Evolutionary conservation across 768 basidiomycete genomes (phyloP).

Genomic region (Sarcomyxa edulis): DNA sequence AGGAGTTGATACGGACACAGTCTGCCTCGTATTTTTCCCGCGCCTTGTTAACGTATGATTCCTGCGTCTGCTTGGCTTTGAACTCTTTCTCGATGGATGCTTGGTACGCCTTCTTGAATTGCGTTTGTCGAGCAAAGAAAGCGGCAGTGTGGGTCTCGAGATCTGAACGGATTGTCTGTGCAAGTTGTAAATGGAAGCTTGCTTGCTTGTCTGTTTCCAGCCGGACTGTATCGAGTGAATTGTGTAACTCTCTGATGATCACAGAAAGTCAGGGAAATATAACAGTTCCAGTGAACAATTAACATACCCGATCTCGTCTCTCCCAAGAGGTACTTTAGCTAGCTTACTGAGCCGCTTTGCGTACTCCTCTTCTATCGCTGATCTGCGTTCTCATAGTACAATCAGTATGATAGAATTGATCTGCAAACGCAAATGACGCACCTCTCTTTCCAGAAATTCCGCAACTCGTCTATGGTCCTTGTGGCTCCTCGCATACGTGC

Average conservation of each 20-base stretch:
- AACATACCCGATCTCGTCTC: constrained; percentile 91
- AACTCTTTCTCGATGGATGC: constrained; percentile 81
- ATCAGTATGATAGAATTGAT: constrained; percentile 1
- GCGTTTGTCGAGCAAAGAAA: constrained; percentile 60
- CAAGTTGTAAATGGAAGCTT: constrained; percentile 63
- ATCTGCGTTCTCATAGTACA: constrained; percentile 37
- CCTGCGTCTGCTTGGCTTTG: constrained; percentile 85
- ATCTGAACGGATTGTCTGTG: constrained; percentile 68
- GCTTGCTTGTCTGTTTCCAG: constrained; percentile 84
- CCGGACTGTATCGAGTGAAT: constrained; percentile 73
- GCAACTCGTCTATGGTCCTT: constrained; percentile 85
- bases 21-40: constrained; percentile 92
- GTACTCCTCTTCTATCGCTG: constrained; percentile 92
- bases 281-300: too few species aligned
- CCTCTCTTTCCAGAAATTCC: constrained; percentile 92
- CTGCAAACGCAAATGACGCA: constrained; percentile 27
- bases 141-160: constrained; percentile 61
- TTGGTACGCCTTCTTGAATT: constrained; percentile 73
- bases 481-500: constrained; percentile 83
- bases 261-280: too few species aligned
- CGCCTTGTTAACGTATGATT: constrained; percentile 81
- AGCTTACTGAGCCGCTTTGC: constrained; percentile 80
- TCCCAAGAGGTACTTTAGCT: constrained; percentile 69
- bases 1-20: constrained; percentile 89
- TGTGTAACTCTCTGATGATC: constrained; percentile 82